A percentile compares a stretch with the other conserved stretches of the same genome.
Conservation (phyloP, 169 alveolate genomes). For the Plasmodium vivax region DNA sequence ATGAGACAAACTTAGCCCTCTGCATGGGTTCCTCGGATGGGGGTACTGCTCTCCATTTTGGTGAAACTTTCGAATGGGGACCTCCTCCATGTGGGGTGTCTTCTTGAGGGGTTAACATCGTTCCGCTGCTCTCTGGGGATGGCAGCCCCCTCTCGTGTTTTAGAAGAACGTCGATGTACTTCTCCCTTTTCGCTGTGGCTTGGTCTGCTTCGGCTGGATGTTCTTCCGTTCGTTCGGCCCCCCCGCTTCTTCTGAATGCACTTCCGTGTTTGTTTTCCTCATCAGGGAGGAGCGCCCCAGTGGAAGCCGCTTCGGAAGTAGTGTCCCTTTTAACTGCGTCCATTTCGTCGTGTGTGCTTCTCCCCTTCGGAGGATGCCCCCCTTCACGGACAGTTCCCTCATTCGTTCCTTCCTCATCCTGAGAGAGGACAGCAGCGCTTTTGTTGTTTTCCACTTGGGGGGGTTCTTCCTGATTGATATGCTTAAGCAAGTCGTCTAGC, state of each 20-base stretch:
- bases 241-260: background rate
- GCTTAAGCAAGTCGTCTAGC: background rate
- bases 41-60: background rate
- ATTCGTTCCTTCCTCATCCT: background rate
- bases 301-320: too few species aligned
- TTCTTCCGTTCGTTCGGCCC: background rate
- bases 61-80: background rate
- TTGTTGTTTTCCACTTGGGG: background rate
- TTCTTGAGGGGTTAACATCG: background rate
- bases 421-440: background rate
- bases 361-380: background rate
- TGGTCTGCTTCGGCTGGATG: background rate
- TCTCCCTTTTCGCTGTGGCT: background rate
- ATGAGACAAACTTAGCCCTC: background rate
- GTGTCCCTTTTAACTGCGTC: too few species aligned
- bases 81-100: background rate
- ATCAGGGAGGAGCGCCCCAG: too few species aligned
- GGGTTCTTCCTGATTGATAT: background rate
- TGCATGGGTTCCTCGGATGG: background rate
- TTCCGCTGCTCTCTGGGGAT: background rate
- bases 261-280: background rate
- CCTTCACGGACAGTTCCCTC: background rate
- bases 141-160: background rate
- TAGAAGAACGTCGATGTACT: slow-evolving; percentile 1
- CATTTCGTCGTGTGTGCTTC: too few species aligned